Percentiles rank a stretch among this genome's conserved stretches.
These are phyloP conservation scores for Sporisorium graminicola DNA, from an alignment of 1,284 basidiomycete species.

Conservation along the genomic window DNA sequence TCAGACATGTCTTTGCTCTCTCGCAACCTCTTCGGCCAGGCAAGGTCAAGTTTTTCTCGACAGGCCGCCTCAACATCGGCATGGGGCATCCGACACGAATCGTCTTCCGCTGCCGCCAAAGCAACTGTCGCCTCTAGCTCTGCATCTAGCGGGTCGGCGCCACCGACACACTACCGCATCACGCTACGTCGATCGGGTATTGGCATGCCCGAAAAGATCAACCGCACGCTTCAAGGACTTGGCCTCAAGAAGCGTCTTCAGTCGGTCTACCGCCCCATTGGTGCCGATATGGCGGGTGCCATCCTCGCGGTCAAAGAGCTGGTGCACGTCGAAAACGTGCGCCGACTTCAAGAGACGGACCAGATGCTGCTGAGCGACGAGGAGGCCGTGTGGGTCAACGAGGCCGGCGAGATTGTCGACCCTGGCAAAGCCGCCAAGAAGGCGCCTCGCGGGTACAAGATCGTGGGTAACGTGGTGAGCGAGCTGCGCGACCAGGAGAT, in stretches of 20 bases:
- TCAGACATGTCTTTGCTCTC: conserved; percentile 36
- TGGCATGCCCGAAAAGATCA: conserved; percentile 78
- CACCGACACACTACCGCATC: conserved; percentile 81
- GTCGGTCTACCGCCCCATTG: conserved; percentile 82
- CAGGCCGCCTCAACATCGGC: conserved; percentile 23
- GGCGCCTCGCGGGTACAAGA: conserved; percentile 65
- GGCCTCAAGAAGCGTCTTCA: conserved; percentile 84
- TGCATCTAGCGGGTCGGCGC: conserved; percentile 36
- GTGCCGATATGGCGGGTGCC: conserved; percentile 81
- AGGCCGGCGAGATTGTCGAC: conserved; percentile 65
- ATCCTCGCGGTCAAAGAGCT: conserved; percentile 86
- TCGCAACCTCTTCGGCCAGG: conserved; percentile 41
- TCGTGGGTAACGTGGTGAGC: conserved; percentile 66
- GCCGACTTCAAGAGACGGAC: conserved; percentile 53
- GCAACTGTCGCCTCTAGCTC: conserved; percentile 31
- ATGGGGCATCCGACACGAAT: conserved; percentile 50
- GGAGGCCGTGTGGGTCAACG: conserved; percentile 66
- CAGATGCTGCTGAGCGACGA: conserved; percentile 46
- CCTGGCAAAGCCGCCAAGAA: conserved; percentile 61
- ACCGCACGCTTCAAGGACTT: conserved; percentile 80
- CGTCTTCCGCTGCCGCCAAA: conserved; percentile 24
- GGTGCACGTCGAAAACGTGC: conserved; percentile 85
- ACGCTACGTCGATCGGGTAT: conserved; percentile 86
- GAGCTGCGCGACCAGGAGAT: conserved; percentile 58
- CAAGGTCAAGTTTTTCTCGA: conserved; percentile 28